These are phyloP conservation scores for Coemansia sp. DNA, from an alignment of 192 early-diverging fungal genomes.

Conservation along the genomic window DNA sequence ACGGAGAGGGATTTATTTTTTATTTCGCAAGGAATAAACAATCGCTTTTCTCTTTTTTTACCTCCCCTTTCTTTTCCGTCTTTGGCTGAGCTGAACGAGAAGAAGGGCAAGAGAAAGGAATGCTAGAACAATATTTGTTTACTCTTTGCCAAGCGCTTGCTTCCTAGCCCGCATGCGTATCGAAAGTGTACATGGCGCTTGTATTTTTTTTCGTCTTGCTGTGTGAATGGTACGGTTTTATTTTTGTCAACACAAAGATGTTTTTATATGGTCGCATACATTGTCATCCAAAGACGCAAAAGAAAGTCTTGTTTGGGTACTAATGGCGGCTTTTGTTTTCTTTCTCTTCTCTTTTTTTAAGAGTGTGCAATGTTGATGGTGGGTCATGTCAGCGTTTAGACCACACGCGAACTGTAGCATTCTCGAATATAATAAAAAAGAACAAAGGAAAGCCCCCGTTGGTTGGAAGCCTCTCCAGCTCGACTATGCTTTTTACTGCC, in stretches of 20 bases:
- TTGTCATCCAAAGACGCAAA: neutral
- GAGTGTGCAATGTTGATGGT: too few species aligned
- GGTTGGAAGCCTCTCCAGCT: too few species aligned
- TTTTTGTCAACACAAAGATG: neutral
- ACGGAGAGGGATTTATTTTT: neutral
- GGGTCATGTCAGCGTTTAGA: too few species aligned
- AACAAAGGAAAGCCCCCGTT: too few species aligned
- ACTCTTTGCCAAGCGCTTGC: neutral
- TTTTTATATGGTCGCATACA: neutral
- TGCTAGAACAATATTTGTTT: neutral
- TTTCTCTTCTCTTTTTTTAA: too few species aligned
- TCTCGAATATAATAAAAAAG: too few species aligned
- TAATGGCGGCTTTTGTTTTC: too few species aligned
- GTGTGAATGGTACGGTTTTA: neutral
- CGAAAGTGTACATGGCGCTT: neutral
- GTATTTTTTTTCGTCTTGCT: neutral
- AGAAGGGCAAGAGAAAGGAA: neutral
- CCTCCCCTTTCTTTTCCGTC: neutral
- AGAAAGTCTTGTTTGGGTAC: too few species aligned
- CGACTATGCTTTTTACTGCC: neutral
- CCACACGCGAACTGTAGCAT: too few species aligned
- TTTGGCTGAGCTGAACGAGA: neutral
- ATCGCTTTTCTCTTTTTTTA: neutral
- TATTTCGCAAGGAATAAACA: neutral
- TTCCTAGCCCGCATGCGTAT: neutral